A percentile compares a stretch with the other conserved stretches of the same genome.
These are phyloP conservation scores for Peltaster fructicola DNA, from an alignment of 2,329 filamentous ascomycete genomes.

Conservation along the genomic window DNA sequence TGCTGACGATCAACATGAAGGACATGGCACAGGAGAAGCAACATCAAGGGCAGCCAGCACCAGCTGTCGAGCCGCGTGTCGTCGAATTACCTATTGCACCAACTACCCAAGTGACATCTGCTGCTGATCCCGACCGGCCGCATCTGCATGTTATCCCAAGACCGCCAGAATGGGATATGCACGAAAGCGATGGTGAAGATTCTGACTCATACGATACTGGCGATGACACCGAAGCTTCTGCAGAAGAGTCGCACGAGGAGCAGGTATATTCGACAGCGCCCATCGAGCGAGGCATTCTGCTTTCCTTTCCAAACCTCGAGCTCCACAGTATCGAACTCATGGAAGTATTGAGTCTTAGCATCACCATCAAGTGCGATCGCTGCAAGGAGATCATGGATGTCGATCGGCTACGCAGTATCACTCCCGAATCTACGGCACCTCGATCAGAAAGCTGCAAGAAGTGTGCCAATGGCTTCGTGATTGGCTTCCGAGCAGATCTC, in stretches of 20 bases:
- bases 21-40: slow-evolving; percentile 33
- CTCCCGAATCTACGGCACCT: slow-evolving; percentile 22
- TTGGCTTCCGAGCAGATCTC: slow-evolving; percentile 41
- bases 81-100: background rate
- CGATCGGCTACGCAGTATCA: slow-evolving; percentile 40
- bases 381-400: slow-evolving; percentile 61
- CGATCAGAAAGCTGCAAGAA: slow-evolving; percentile 36
- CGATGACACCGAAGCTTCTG: slow-evolving; percentile 31
- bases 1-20: slow-evolving; percentile 53
- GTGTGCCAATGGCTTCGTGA: slow-evolving; percentile 32
- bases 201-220: slow-evolving; percentile 28
- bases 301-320: slow-evolving; percentile 63
- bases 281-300: slow-evolving; percentile 51
- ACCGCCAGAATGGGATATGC: slow-evolving; percentile 55
- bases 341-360: slow-evolving; percentile 46
- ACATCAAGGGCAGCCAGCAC: background rate
- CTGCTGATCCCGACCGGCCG: slow-evolving; percentile 30
- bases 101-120: background rate
- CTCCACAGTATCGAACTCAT: slow-evolving; percentile 62
- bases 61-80: background rate
- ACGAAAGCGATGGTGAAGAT: slow-evolving; percentile 17
- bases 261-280: slow-evolving; percentile 24
- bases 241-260: slow-evolving; percentile 17
- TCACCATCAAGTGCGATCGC: slow-evolving; percentile 60
- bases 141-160: slow-evolving; percentile 57